Percentiles rank a stretch among this genome's conserved stretches.
Conservation (phyloP, 1,139 yeast species). For the Meyerozyma sp. region DNA sequence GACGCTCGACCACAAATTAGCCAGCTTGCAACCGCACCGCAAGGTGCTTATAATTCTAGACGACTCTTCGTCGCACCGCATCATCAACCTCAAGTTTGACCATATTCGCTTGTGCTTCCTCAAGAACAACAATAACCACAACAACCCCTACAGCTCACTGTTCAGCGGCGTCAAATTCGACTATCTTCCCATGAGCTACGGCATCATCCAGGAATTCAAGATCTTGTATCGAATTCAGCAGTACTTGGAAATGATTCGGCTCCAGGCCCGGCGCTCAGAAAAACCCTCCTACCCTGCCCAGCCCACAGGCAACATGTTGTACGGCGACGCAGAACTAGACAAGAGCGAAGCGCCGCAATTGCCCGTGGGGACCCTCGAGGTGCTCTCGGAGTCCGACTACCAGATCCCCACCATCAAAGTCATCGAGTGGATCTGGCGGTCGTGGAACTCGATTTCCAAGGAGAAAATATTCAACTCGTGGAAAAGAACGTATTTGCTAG, state of each 20-base stretch:
- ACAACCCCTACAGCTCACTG: constrained; percentile 32
- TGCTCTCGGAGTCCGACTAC: constrained; percentile 34
- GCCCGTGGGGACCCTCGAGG: constrained; percentile 11
- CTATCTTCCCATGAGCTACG: constrained; percentile 61
- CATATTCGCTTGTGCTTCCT: constrained; percentile 44
- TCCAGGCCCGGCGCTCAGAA: constrained; percentile 26
- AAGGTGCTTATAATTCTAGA: constrained; percentile 53
- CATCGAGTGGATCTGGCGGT: constrained; percentile 50
- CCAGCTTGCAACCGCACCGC: constrained; percentile 32
- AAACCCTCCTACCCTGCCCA: background rate
- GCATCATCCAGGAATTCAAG: constrained; percentile 59
- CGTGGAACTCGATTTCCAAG: constrained; percentile 49
- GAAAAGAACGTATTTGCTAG: constrained; percentile 33
- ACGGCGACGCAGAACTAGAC: background rate
- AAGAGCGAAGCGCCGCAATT: background rate
- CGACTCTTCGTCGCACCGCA: constrained; percentile 61
- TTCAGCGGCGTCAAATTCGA: constrained; percentile 37
- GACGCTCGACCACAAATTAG: constrained; percentile 51
- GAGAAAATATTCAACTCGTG: constrained; percentile 48
- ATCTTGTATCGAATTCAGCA: constrained; percentile 56
- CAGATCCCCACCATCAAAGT: constrained; percentile 48
- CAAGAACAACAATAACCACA: constrained; percentile 37
- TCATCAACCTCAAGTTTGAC: constrained; percentile 49
- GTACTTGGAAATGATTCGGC: constrained; percentile 45
- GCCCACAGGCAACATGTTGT: background rate